Evolutionary conservation across 2,329 filamentous ascomycete genomes (phyloP), one percentile per base, ranked within the genome.

Genomic region (Diaporthe ilicicola): DNA sequence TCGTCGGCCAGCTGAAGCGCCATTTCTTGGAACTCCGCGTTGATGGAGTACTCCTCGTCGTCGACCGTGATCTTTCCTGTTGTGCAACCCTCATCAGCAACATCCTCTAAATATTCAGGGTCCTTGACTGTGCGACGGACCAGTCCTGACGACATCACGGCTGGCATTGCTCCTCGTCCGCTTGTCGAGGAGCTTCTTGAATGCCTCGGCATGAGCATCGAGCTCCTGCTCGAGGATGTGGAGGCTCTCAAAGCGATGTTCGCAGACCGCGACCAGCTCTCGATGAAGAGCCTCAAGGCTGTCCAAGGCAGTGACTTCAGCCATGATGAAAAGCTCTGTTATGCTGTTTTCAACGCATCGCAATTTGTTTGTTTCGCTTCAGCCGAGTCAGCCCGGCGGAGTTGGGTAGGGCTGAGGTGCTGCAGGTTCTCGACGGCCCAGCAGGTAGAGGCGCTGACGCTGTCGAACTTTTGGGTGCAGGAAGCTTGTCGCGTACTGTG

Each of bases 21-120:
- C 75, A 92, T 90, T 80, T 97, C 92, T 78, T 95, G 91, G 81
- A 99, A 98, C 73, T 94, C 91, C 69, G 93, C 88, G 81, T 97
- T 98, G 83, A 99, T 85, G 27, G 87, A 84, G 81, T 94, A 98
- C 77, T 95, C 90, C 42, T 89, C 87, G 73, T 91, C 92, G 75
- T 89, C 88, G 71, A 97, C 83, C 42, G 85, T 89, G 75, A 98
- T 86, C 79, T 93, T 95, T 70, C 93, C 94, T 96, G 75, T 68
- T 64, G 64, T 39, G 15, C 34, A 22, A 9, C 1, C 12, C 15
- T 19, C 29, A 70, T 70, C 42, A 73, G 59, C 74, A 78, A 72
- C 77, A 75, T 65, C 66, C 55, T 44, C n/a, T 37, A 65, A 59
- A 22, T 67, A 29, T 39, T 34, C n/a, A 37, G 71, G 55, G 51